Percentiles rank a stretch among this genome's conserved stretches.
Conservation (phyloP, 2,329 filamentous ascomycete species). For the Pseudogymnoascus sp. region DNA sequence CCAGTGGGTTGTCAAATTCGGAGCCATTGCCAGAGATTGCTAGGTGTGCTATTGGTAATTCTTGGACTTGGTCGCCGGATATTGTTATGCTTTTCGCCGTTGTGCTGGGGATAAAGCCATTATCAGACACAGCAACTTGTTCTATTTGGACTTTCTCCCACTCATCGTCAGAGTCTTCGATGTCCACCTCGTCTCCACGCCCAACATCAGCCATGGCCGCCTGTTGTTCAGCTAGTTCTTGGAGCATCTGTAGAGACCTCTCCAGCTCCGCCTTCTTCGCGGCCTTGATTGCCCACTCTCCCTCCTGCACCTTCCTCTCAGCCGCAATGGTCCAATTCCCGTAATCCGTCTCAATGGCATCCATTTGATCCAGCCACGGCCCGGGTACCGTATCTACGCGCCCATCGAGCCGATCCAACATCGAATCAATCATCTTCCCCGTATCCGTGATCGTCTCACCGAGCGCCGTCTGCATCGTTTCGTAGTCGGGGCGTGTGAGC, state of each 20-base stretch:
- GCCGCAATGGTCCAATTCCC: slow-evolving; percentile 72
- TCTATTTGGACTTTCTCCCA: slow-evolving; percentile 10
- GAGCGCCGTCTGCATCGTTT: slow-evolving; percentile 54
- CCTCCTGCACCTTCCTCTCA: slow-evolving; percentile 63
- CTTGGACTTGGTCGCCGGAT: neutral
- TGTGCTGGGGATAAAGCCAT: neutral
- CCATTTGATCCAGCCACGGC: slow-evolving; percentile 79
- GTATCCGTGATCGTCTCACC: slow-evolving; percentile 60
- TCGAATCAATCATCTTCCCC: slow-evolving; percentile 67
- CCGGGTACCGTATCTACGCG: slow-evolving; percentile 77
- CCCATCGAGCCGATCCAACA: slow-evolving; percentile 82
- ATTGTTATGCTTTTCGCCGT: neutral
- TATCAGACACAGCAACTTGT: neutral
- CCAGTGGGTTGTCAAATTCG: neutral
- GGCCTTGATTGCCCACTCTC: slow-evolving; percentile 40
- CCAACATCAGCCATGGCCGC: slow-evolving; percentile 11
- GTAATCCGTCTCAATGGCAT: slow-evolving; percentile 68
- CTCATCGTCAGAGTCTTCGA: slow-evolving; percentile 10
- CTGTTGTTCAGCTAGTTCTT: slow-evolving; percentile 12
- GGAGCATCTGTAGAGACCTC: slow-evolving; percentile 21
- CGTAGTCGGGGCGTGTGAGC: slow-evolving; percentile 26
- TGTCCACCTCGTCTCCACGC: neutral
- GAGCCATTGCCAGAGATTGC: neutral
- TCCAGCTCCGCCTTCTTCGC: slow-evolving; percentile 22
- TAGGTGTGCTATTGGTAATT: neutral